These are phyloP conservation scores for Tolypocladium ovalisporum DNA, from an alignment of 2,329 filamentous ascomycete genomes.

Conservation along the genomic window DNA sequence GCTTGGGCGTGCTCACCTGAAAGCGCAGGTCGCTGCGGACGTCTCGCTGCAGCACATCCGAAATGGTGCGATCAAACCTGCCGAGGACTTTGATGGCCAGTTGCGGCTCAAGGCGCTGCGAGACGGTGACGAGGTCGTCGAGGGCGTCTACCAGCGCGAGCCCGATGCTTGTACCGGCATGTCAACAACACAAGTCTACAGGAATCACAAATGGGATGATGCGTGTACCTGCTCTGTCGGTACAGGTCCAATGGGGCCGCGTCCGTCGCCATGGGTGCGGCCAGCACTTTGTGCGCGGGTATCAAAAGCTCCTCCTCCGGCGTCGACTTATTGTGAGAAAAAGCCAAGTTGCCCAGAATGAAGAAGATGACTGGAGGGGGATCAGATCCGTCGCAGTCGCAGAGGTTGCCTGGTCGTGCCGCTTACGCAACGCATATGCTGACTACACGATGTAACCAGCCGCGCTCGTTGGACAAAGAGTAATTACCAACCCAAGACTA, in stretches of 20 bases:
- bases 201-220: neutral
- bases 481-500: no score
- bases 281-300: neutral
- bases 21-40: no score
- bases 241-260: neutral
- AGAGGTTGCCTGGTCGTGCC: neutral
- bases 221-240: neutral
- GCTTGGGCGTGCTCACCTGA: no score
- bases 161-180: neutral
- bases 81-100: neutral
- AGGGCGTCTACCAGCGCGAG: neutral
- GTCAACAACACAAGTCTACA: neutral
- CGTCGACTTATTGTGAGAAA: neutral
- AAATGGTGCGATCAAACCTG: neutral
- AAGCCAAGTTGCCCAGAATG: neutral
- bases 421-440: neutral
- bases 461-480: no score
- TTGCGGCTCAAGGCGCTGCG: neutral
- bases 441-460: no score
- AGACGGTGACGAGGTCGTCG: neutral
- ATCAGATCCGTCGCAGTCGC: neutral
- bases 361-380: neutral
- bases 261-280: neutral
- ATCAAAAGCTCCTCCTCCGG: neutral
- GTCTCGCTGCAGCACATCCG: no score